Evolutionary conservation across 768 basidiomycete genomes (phyloP).

Genomic region (Favolaschia claudopus): DNA sequence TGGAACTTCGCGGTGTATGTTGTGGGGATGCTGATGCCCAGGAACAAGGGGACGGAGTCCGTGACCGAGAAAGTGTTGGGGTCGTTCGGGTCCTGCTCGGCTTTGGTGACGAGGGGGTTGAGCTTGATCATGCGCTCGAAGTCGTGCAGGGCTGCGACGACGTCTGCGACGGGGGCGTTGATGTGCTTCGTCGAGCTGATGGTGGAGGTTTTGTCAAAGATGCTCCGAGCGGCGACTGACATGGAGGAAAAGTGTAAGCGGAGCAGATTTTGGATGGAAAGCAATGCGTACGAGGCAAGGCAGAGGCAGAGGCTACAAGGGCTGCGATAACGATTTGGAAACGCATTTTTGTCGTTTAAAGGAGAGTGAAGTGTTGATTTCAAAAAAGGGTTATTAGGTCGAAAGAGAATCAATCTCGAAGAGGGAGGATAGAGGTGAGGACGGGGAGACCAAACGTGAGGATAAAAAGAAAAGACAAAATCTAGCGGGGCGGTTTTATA

Average conservation of each 20-base stretch:
- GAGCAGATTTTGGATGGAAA: background rate
- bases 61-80: conserved; percentile 20
- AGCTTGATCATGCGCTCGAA: conserved; percentile 23
- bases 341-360: conserved; percentile 18
- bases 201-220: conserved; percentile 22
- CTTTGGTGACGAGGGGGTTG: conserved; percentile 25
- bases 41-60: conserved; percentile 21
- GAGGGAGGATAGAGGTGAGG: too few relatives aligned
- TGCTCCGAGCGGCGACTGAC: conserved; percentile 4
- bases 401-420: conserved; percentile 18
- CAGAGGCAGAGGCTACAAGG: conserved; percentile 17
- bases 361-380: too few relatives aligned
- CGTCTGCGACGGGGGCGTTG: conserved; percentile 20
- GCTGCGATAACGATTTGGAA: conserved; percentile 19
- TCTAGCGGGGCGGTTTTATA: too few relatives aligned
- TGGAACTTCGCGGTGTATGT: conserved; percentile 24
- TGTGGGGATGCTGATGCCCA: conserved; percentile 19
- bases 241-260: background rate
- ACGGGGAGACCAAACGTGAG: too few relatives aligned
- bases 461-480: too few relatives aligned
- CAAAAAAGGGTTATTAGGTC: background rate
- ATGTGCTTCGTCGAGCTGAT: conserved; percentile 26
- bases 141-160: conserved; percentile 25
- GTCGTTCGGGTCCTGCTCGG: conserved; percentile 10
- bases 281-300: conserved; percentile 1